Conservation (phyloP, 495 filamentous ascomycete species). For the Polyplosphaeria fusca region DNA sequence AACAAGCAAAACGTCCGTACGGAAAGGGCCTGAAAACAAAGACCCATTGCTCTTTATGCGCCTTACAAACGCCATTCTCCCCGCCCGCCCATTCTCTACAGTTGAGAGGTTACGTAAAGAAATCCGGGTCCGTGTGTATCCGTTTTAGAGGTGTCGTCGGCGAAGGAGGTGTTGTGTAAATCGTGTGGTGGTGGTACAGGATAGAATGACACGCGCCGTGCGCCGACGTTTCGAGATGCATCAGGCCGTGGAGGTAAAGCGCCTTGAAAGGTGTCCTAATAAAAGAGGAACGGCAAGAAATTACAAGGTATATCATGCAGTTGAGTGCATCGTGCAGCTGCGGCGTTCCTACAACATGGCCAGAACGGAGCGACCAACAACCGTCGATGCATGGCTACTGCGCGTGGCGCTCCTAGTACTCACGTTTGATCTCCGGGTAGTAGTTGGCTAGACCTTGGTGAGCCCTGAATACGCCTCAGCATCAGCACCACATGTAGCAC, state of each 20-base stretch:
- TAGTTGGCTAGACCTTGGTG: not conserved
- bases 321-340: not conserved
- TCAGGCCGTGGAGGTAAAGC: not conserved
- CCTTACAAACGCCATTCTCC: not conserved
- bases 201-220: not conserved
- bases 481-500: not conserved
- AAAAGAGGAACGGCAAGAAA: not conserved
- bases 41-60: not conserved
- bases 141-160: not conserved
- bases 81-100: not conserved
- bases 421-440: not conserved
- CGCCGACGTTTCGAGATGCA: not conserved
- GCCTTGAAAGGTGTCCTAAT: not conserved
- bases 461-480: not conserved
- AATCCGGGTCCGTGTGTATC: not conserved
- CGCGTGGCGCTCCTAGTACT: not conserved
- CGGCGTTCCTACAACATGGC: not conserved
- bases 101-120: not conserved
- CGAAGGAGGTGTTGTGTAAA: not conserved
- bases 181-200: not conserved
- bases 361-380: not conserved
- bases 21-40: no score
- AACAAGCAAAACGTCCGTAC: not conserved
- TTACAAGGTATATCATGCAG: not conserved
- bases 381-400: not conserved